phyloP scores from a whole-genome alignment of 768 basidiomycete species.

The Lactifluus piperatus region DNA sequence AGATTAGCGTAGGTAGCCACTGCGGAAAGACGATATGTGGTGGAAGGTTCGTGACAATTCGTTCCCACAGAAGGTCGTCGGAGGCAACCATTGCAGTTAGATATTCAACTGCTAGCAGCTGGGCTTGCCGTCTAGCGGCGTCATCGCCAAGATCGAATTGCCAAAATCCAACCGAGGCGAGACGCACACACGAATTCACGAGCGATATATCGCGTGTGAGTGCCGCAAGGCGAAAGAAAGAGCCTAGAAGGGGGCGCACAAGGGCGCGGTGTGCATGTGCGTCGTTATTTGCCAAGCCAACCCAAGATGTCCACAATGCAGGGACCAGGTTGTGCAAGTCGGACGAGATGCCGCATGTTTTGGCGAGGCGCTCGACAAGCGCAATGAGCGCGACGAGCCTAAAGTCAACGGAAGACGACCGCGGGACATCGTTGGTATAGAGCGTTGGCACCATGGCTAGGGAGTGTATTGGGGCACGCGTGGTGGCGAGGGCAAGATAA shows the following conservation, averaged over 20 bases:
- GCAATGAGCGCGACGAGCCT: slow-evolving; percentile 13
- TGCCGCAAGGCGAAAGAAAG: slow-evolving; percentile 40
- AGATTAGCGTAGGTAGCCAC: slow-evolving; percentile 16
- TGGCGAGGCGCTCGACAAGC: slow-evolving; percentile 11
- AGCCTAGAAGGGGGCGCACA: slow-evolving; percentile 31
- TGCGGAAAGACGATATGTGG: slow-evolving; percentile 15
- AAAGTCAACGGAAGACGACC: slow-evolving; percentile 10
- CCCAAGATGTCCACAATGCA: slow-evolving; percentile 38
- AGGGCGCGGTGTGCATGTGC: slow-evolving; percentile 6
- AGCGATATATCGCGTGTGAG: slow-evolving; percentile 25
- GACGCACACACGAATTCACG: slow-evolving; percentile 13
- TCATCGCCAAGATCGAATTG: slow-evolving; percentile 15
- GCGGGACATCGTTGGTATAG: background rate
- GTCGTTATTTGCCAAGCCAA: slow-evolving; percentile 15
- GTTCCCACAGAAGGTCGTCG: slow-evolving; percentile 14
- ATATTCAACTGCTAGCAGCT: slow-evolving; percentile 31
- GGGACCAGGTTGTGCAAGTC: slow-evolving; percentile 6
- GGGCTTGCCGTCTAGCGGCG: slow-evolving; percentile 23
- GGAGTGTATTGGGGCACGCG: background rate
- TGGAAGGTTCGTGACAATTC: slow-evolving; percentile 15
- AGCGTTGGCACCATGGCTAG: background rate
- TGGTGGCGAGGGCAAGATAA: slow-evolving; percentile 16
- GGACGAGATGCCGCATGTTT: background rate
- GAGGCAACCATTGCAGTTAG: slow-evolving; percentile 17
- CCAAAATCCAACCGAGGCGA: slow-evolving; percentile 21